Evolutionary conservation across 163 green algal genomes (phyloP).

Genomic region (Scenedesmus sp.): DNA sequence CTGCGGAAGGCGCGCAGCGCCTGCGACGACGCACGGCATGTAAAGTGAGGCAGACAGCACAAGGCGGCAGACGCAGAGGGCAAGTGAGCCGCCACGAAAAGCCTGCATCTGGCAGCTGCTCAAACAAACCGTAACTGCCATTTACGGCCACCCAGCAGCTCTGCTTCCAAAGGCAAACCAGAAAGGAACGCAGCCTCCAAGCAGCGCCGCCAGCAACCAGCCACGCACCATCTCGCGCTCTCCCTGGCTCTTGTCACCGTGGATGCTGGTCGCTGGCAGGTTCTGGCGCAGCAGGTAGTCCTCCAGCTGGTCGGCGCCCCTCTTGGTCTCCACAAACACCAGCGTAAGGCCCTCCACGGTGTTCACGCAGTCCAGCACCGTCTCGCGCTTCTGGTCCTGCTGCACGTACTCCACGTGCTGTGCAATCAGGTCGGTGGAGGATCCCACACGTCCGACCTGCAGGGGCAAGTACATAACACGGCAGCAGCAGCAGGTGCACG

Average conservation of each 20-base stretch:
- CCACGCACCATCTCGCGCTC: too few species aligned
- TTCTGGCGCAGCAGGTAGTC: constrained; percentile 94
- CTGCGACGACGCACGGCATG: constrained; percentile 59
- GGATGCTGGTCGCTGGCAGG: constrained; percentile 97
- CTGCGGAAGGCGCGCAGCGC: constrained; percentile 94
- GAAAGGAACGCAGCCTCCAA: too few species aligned
- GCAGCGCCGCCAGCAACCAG: too few species aligned
- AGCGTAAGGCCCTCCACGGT: constrained; percentile 95
- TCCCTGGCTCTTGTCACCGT: too few species aligned
- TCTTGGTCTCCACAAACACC: constrained; percentile 99
- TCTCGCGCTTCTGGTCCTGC: constrained; percentile 89
- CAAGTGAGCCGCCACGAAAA: too few species aligned
- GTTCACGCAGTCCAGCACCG: constrained; percentile 97
- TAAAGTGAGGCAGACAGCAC: not conserved
- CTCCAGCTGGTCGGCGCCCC: constrained; percentile 97
- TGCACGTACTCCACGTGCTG: constrained; percentile 96
- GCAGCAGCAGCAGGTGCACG: not conserved
- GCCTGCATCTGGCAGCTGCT: too few species aligned
- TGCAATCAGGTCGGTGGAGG: constrained; percentile 97
- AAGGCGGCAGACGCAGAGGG: not conserved
- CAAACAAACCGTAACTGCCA: too few species aligned
- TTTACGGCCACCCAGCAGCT: too few species aligned
- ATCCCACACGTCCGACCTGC: constrained; percentile 94
- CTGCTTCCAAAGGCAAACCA: too few species aligned
- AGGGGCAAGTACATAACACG: not conserved